Conservation (phyloP, 2,329 filamentous ascomycete genomes). For the Westerdykella sp. region DNA sequence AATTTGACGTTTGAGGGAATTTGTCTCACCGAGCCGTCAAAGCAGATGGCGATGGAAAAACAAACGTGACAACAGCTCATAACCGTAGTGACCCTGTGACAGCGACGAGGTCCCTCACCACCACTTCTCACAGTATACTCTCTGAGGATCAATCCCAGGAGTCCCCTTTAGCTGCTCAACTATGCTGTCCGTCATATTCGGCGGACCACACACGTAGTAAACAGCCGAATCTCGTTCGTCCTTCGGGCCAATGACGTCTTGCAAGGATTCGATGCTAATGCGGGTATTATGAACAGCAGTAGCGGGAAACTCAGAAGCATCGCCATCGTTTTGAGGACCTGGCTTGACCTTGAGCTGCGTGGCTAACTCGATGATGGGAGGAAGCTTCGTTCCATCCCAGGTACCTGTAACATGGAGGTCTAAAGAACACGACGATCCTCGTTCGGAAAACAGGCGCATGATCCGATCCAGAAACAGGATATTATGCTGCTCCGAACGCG, state of each 20-base stretch:
- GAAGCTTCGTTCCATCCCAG: slow-evolving; percentile 21
- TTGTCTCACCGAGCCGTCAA: too few relatives aligned
- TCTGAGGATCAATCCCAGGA: slow-evolving; percentile 33
- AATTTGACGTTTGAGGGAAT: too few relatives aligned
- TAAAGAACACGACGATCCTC: slow-evolving; percentile 19
- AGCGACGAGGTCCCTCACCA: slow-evolving; percentile 31
- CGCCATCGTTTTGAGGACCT: too few relatives aligned
- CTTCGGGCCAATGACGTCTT: slow-evolving; percentile 31
- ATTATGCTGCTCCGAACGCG: slow-evolving; percentile 22
- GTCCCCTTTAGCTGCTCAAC: slow-evolving; percentile 37
- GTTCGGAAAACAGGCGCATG: slow-evolving; percentile 26
- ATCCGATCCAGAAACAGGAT: slow-evolving; percentile 35
- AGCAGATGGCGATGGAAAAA: too few relatives aligned
- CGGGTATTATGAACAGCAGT: too few relatives aligned
- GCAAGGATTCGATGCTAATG: too few relatives aligned
- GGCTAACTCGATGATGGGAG: too few relatives aligned
- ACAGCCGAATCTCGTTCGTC: slow-evolving; percentile 35
- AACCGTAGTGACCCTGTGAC: too few relatives aligned
- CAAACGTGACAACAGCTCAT: too few relatives aligned
- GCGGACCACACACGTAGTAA: slow-evolving; percentile 46
- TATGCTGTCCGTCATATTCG: slow-evolving; percentile 44
- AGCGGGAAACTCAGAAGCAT: too few relatives aligned
- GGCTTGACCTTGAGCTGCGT: too few relatives aligned
- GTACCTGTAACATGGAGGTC: slow-evolving; percentile 35
- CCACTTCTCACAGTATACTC: slow-evolving; percentile 48